A percentile compares a stretch with the other conserved stretches of the same genome.
These are phyloP conservation scores for Plasmodium vinckei DNA, from an alignment of 169 alveolate species.

Conservation along the genomic window DNA sequence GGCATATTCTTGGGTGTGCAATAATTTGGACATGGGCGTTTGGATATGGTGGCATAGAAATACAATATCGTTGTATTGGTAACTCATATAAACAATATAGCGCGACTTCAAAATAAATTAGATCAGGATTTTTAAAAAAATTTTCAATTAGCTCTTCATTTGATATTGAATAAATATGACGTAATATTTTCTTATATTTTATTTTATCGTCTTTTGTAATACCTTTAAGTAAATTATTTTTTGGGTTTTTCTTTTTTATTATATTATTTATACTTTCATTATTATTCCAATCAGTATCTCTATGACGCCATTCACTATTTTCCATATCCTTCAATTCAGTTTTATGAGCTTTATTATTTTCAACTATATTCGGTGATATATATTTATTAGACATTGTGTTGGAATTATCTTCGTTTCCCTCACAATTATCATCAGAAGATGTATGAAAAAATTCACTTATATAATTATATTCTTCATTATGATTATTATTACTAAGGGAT, in stretches of 20 bases:
- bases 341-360: neutral
- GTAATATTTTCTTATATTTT: constrained; percentile 44
- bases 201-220: constrained; percentile 65
- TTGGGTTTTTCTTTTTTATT: constrained; percentile 14
- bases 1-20: constrained; percentile 66
- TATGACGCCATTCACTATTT: neutral
- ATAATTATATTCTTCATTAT: constrained; percentile 43
- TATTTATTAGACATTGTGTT: neutral
- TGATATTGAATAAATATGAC: constrained; percentile 51
- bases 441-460: constrained; percentile 57
- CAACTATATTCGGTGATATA: neutral
- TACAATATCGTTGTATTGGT: constrained; percentile 54
- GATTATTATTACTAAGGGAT: neutral
- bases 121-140: constrained; percentile 60
- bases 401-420: neutral
- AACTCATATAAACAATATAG: constrained; percentile 54
- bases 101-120: constrained; percentile 57
- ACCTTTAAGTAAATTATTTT: constrained; percentile 52
- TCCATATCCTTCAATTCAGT: neutral
- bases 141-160: constrained; percentile 42
- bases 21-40: constrained; percentile 75
- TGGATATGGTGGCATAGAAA: constrained; percentile 51
- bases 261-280: neutral
- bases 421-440: constrained; percentile 49
- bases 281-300: neutral